These are phyloP conservation scores for Talaromyces albobiverticillius DNA, from an alignment of 2,329 filamentous ascomycete genomes.

Conservation along the genomic window DNA sequence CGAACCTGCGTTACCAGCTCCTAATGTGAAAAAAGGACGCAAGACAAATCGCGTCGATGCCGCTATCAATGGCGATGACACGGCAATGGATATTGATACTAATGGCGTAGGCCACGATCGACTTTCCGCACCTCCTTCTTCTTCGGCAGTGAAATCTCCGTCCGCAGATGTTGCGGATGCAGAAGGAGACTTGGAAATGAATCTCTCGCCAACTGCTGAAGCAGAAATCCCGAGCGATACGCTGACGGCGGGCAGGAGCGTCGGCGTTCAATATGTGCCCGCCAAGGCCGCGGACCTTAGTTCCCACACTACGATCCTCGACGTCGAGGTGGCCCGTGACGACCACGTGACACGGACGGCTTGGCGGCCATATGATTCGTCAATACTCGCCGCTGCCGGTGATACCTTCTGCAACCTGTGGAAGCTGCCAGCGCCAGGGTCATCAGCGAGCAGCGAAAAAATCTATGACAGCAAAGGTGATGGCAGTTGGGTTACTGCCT, in stretches of 20 bases:
- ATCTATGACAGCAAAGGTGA: constrained; percentile 34
- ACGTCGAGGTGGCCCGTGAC: constrained; percentile 33
- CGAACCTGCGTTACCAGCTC: constrained; percentile 26
- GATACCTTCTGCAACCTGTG: constrained; percentile 46
- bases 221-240: constrained; percentile 29
- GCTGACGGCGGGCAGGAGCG: constrained; percentile 43
- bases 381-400: constrained; percentile 40
- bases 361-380: constrained; percentile 46
- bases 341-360: constrained; percentile 40
- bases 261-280: constrained; percentile 47
- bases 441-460: constrained; percentile 29
- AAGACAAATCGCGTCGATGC: constrained; percentile 27
- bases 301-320: constrained; percentile 42
- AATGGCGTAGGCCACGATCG: constrained; percentile 30
- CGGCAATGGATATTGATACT: constrained; percentile 42
- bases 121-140: constrained; percentile 18
- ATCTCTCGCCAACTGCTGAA: constrained; percentile 25
- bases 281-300: constrained; percentile 48
- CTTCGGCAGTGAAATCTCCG: constrained; percentile 20
- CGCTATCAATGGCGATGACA: constrained; percentile 29
- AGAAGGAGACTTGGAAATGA: constrained; percentile 44
- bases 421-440: constrained; percentile 27
- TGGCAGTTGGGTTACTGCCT: constrained; percentile 39
- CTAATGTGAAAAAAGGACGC: constrained; percentile 31
- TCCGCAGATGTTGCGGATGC: constrained; percentile 33